These are phyloP conservation scores for Trichoderma sp. DNA, from an alignment of 2,329 filamentous ascomycete species.

Conservation along the genomic window DNA sequence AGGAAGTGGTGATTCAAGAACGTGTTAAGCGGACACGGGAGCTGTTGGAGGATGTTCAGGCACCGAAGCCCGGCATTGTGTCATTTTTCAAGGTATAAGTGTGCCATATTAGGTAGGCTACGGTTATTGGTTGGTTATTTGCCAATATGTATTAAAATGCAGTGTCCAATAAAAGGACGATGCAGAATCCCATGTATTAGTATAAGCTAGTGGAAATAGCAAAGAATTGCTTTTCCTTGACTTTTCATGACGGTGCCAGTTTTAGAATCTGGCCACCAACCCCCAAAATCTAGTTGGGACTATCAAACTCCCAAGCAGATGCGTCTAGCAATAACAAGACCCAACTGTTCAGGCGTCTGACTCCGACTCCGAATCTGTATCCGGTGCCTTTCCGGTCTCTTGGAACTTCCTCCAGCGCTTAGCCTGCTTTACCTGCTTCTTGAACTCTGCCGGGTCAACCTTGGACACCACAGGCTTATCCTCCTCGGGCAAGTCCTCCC, in stretches of 20 bases:
- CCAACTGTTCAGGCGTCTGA: not conserved
- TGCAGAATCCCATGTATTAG: not conserved
- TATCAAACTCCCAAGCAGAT: not conserved
- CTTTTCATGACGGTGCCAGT: not conserved
- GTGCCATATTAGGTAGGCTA: not conserved
- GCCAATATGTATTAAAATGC: not conserved
- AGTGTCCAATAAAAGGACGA: not conserved
- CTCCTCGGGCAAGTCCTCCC: constrained; percentile 31
- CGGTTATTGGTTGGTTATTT: not conserved
- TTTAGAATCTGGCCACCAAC: not conserved
- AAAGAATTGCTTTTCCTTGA: not conserved
- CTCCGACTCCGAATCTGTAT: constrained; percentile 25
- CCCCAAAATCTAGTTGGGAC: rapidly evolving
- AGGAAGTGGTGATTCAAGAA: constrained; percentile 53
- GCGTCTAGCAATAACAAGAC: not conserved
- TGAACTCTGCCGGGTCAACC: constrained; percentile 24
- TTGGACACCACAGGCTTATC: constrained; percentile 29
- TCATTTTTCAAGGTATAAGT: constrained; percentile 42
- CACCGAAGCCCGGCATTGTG: constrained; percentile 34
- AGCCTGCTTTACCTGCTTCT: constrained; percentile 26
- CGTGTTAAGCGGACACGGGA: constrained; percentile 49
- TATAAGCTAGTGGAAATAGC: constrained; percentile 1
- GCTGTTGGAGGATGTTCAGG: constrained; percentile 48
- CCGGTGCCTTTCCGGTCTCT: constrained; percentile 28
- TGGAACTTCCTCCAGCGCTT: constrained; percentile 30